Conservation (phyloP, 306 rosid genomes). For the Clitoria ternatea region DNA sequence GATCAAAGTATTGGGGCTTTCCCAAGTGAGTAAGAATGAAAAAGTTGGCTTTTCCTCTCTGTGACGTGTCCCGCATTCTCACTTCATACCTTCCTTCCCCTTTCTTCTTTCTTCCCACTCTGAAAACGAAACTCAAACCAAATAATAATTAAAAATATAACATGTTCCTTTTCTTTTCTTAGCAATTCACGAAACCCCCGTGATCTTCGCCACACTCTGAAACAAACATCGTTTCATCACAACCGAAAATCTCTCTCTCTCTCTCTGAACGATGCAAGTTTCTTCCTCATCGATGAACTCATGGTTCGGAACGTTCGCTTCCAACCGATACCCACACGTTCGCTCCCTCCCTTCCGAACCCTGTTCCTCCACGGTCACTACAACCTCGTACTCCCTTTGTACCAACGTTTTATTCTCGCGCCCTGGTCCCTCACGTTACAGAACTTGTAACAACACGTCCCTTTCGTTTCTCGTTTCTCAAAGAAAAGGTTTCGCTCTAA, state of each 20-base stretch:
- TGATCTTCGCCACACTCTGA: neutral
- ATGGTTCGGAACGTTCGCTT: constrained; percentile 15
- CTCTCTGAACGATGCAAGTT: constrained; percentile 37
- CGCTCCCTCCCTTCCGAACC: constrained; percentile 19
- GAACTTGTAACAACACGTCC: neutral
- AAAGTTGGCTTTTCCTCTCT: constrained; percentile 23
- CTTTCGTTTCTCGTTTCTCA: constrained; percentile 31
- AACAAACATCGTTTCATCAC: neutral
- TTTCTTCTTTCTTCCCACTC: neutral
- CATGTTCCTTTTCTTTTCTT: constrained; percentile 11
- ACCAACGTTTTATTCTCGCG: constrained; percentile 6
- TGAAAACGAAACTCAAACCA: neutral
- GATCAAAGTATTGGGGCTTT: neutral
- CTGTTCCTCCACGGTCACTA: neutral
- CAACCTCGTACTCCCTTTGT: constrained; percentile 19
- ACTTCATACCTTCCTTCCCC: constrained; percentile 44
- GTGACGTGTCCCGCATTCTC: constrained; percentile 42
- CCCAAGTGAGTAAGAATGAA: neutral
- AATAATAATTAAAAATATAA: neutral
- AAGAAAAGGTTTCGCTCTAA: neutral
- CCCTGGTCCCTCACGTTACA: neutral
- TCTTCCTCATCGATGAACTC: constrained; percentile 27
- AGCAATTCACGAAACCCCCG: neutral
- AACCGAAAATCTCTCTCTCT: neutral
- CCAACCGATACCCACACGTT: constrained; percentile 10